Evolutionary conservation across 2,329 filamentous ascomycete genomes (phyloP), one percentile per base, ranked within the genome.

Genomic region (Calonectria multiphialidica): DNA sequence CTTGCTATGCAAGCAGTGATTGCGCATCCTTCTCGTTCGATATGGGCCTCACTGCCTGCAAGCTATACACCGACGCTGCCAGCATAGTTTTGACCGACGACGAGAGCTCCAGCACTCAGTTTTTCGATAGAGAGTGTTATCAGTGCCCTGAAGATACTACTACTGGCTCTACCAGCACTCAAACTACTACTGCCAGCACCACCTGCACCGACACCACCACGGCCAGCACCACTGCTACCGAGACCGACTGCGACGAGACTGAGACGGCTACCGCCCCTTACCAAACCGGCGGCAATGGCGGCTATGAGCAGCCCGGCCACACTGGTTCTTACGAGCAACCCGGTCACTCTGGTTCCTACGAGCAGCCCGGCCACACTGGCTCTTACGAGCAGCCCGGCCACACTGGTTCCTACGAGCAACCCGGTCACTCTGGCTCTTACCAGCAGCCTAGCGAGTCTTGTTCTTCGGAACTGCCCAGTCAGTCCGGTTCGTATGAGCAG

Each of bases 101-200:
- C 2, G 12, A 25, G 0, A 23, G 3, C 5, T 21, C 30, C 9
- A 15, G 15, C 12, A 4, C 7, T 1, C 4, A 1, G n/a, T 37
- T 37, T 30, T 57, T 16, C 21, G 53, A 57, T 5, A 13, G n/a
- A n/a, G 53, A 57, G 13, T 57, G 53, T 16, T 59, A 59, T 33
- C 53, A 59, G 33, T 59, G 53, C 33, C n/a, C 53, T 9, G 33
- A 37, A 2, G 7, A 16, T 6, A 6, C 7, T 30, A 40, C n/a
- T 23, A 28, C 18, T n/a, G n/a, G n/a, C n/a, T n/a, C n/a, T n/a
- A n/a, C n/a, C n/a, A n/a, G n/a, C n/a, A n/a, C n/a, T n/a, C n/a
- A n/a, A n/a, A n/a, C n/a, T 5, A 57, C 53, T 30, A 35, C n/a
- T 21, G 9, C 16, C 10, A 47, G 5, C 8, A 30, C 28, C 8